Evolutionary conservation across 192 early-diverging fungal genomes (phyloP).

Genomic region (Phycomyces nitens): DNA sequence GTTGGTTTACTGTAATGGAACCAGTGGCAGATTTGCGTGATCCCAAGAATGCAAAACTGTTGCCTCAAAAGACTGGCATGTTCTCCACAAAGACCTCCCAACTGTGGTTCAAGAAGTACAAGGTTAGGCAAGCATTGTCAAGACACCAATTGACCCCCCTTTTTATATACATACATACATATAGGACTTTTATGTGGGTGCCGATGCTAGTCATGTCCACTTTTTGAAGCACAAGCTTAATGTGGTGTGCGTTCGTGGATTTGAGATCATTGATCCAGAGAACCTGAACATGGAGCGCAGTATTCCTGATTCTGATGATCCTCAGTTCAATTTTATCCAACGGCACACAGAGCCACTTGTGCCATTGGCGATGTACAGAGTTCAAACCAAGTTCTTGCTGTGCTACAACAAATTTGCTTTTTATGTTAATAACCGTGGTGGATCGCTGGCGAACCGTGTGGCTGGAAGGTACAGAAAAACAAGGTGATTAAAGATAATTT

Average conservation of each 20-base stretch:
- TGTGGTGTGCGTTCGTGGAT: slow-evolving; percentile 90
- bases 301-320: slow-evolving; percentile 79
- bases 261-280: slow-evolving; percentile 91
- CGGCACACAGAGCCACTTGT: slow-evolving; percentile 66
- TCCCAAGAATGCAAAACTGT: slow-evolving; percentile 20
- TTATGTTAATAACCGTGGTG: slow-evolving; percentile 81
- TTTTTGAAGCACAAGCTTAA: slow-evolving; percentile 83
- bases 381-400: slow-evolving; percentile 73
- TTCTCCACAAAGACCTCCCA: slow-evolving; percentile 2
- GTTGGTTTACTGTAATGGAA: slow-evolving; percentile 27
- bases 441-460: slow-evolving; percentile 38
- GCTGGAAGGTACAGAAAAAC: slow-evolving; percentile 49
- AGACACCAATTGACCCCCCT: not conserved
- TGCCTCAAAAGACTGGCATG: slow-evolving; percentile 7
- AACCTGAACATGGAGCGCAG: slow-evolving; percentile 77
- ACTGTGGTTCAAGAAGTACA: slow-evolving; percentile 30
- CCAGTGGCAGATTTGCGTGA: slow-evolving; percentile 29
- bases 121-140: too few relatives aligned
- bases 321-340: slow-evolving; percentile 76
- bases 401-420: slow-evolving; percentile 96
- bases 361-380: slow-evolving; percentile 83
- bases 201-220: slow-evolving; percentile 83
- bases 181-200: slow-evolving; percentile 92
- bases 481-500: slow-evolving; percentile 46
- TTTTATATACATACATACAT: not conserved